Evolutionary conservation across 176 grass and related monocot genomes (phyloP).

Genomic region (Carex parvula): DNA sequence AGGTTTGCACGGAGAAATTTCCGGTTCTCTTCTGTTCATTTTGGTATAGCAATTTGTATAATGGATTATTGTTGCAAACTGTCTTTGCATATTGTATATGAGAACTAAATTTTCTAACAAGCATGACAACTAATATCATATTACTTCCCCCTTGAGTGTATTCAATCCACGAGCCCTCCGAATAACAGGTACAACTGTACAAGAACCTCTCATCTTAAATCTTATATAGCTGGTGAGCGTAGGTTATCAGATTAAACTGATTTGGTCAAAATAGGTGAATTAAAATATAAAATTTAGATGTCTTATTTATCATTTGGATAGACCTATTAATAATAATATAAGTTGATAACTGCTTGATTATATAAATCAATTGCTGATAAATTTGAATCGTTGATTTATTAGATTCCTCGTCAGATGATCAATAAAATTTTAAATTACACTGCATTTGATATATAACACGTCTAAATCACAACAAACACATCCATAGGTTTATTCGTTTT

Average conservation of each 20-base stretch:
- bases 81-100: neutral
- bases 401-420: neutral
- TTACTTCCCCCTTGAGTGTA: no score
- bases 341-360: neutral
- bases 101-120: no score
- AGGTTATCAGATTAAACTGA: no score
- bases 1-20: no score
- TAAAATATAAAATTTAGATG: neutral
- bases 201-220: no score
- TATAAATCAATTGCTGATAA: neutral
- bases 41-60: neutral
- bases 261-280: no score
- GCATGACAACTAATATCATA: no score
- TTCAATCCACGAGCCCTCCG: no score
- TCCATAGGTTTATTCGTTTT: neutral
- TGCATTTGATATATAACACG: neutral
- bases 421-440: neutral
- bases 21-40: neutral
- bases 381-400: neutral
- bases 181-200: no score
- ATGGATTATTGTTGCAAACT: neutral
- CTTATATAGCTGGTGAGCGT: no score
- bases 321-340: neutral
- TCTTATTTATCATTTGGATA: neutral
- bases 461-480: neutral